Evolutionary conservation across 2,329 filamentous ascomycete species (phyloP), one percentile per base, ranked within the genome.

Genomic region (Tolypocladium endophyticum): DNA sequence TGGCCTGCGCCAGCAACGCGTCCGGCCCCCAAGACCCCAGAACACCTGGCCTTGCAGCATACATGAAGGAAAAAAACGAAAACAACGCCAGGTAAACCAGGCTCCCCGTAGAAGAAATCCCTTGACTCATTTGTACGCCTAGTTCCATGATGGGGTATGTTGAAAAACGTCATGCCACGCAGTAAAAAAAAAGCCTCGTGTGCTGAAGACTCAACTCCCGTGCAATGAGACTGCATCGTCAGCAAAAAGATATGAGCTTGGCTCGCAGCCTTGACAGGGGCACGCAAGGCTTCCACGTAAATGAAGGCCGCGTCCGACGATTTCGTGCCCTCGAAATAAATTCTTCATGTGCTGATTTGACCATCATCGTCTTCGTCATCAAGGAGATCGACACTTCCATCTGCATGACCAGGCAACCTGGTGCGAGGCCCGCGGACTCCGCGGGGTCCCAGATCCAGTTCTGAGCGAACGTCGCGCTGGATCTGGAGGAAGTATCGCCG

Each of bases 401-500:
- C 69, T 33, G 61, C 58, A 45, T 61, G 57, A 23, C 57, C 63
- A 11, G 64, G 63, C 20, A 65, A 61, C 59, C 69, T 62, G 16
- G 52, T 43, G 12, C 58, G 58, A 20, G 38, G 56, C 14, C 36
- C 57, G 33, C 63, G 58, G 20, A 56, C 20, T 12, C 70, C 68
- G n/a, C 70, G 68, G 45, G 70, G 65, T 41, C 73, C 74, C 43
- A 85, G 66, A 4, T 78, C 81, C 61, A 85, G 70, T 63, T 83
- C 79, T 12, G 72, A 70, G 57, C 82, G 74, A 38, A 93, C 82
- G 63, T 97, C 92, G 66, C 84, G 84, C 77, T 94, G 87, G 58
- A 99, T 97, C 59, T 86, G 84, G 66, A 92, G 81, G 68, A 99
- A 96, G 72, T 97, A 97, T 70, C 86, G 83, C 60, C 86, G 83